A percentile compares a stretch with the other conserved stretches of the same genome.
These are phyloP conservation scores for Acacia confusa DNA, from an alignment of 306 rosid species.

Conservation along the genomic window DNA sequence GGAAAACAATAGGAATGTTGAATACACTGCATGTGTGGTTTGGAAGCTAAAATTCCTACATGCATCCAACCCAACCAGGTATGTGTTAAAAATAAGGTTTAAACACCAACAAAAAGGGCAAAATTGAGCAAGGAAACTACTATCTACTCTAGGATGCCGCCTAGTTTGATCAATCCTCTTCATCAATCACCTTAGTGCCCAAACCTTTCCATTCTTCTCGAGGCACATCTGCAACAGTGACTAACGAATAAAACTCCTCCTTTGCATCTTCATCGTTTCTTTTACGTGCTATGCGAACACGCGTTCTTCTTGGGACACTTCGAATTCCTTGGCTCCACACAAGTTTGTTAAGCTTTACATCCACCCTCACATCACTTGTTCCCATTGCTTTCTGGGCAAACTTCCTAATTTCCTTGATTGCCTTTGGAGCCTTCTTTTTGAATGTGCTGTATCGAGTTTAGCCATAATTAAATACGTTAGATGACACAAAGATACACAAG, in stretches of 20 bases:
- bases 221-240: conserved; percentile 42
- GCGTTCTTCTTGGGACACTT: conserved; percentile 42
- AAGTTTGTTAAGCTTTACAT: conserved; percentile 49
- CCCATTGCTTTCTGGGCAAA: conserved; percentile 53
- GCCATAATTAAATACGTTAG: background rate
- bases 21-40: background rate
- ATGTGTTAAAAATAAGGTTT: background rate
- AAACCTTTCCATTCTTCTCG: conserved; percentile 42
- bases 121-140: conserved; percentile 14
- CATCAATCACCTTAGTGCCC: conserved; percentile 50
- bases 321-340: conserved; percentile 53
- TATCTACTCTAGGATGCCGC: background rate
- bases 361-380: conserved; percentile 47
- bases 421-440: conserved; percentile 54
- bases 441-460: conserved; percentile 35
- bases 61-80: background rate
- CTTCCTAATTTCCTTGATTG: conserved; percentile 48
- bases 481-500: background rate
- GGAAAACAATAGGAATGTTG: background rate
- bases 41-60: background rate
- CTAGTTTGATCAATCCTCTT: conserved; percentile 38
- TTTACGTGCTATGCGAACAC: conserved; percentile 34
- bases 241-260: conserved; percentile 50
- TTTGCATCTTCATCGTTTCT: conserved; percentile 52
- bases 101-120: background rate